phyloP scores from a whole-genome alignment of 176 grass and related monocot genomes.

The Puccinellia tenuiflora region DNA sequence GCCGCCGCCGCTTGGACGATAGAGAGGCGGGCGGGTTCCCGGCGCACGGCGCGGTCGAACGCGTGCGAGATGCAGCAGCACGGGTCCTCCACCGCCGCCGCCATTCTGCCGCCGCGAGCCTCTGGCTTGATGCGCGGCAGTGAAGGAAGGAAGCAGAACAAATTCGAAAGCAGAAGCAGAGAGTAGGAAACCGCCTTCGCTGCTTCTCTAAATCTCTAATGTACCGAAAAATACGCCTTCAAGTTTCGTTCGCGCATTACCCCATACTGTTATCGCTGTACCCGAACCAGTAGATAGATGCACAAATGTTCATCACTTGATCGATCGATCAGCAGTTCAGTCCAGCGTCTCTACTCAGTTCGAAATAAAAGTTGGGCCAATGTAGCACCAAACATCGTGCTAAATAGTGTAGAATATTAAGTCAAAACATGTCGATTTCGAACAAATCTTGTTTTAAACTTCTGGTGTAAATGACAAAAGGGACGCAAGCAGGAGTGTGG shows the following conservation, averaged over 20 bases:
- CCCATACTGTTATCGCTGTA: not conserved
- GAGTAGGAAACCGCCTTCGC: not conserved
- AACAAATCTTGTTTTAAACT: too few relatives aligned
- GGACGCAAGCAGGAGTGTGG: too few relatives aligned
- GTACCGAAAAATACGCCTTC: not conserved
- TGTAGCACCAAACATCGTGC: not conserved
- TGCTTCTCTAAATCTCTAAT: not conserved
- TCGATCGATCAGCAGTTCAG: not conserved
- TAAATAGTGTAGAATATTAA: not conserved
- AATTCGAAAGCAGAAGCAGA: not conserved
- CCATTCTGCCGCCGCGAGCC: not conserved
- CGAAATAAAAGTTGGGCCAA: not conserved
- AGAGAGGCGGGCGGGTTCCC: constrained; percentile 9
- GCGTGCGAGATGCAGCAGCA: constrained; percentile 83
- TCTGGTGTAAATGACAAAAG: too few relatives aligned
- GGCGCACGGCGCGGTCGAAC: constrained; percentile 40
- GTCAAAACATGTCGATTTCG: too few relatives aligned
- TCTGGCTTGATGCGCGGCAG: too few relatives aligned
- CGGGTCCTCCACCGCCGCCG: not conserved
- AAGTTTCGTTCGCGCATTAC: not conserved
- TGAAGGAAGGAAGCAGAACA: not conserved
- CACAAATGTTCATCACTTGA: not conserved
- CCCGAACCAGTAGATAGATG: not conserved
- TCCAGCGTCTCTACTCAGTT: not conserved
- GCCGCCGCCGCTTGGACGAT: constrained; percentile 21